Percentiles rank a stretch among this genome's conserved stretches.
These are phyloP conservation scores for Harrya chromipes DNA, from an alignment of 768 basidiomycete species.

Conservation along the genomic window DNA sequence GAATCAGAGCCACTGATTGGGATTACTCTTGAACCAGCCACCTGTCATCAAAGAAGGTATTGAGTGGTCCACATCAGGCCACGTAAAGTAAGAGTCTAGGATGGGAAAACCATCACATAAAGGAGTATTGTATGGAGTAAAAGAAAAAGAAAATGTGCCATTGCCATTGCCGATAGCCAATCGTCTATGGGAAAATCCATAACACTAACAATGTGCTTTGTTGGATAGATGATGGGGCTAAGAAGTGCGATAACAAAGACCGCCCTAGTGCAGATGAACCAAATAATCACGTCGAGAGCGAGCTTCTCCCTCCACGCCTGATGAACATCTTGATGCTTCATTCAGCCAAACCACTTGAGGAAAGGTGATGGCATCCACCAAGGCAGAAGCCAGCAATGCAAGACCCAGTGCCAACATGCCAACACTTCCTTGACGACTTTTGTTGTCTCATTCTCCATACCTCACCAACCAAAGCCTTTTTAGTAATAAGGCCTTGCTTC, in stretches of 20 bases:
- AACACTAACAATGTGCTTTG: constrained; percentile 87
- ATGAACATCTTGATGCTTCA: constrained; percentile 91
- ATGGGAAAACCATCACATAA: no score
- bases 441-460: constrained; percentile 85
- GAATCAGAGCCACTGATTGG: no score
- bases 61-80: no score
- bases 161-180: no score
- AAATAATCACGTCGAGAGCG: constrained; percentile 92
- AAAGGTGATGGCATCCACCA: constrained; percentile 83
- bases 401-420: constrained; percentile 83
- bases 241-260: constrained; percentile 92
- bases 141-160: no score
- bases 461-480: constrained; percentile 82
- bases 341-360: constrained; percentile 72
- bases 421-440: constrained; percentile 83
- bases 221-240: constrained; percentile 88
- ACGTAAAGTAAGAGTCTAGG: no score
- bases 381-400: constrained; percentile 83
- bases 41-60: no score
- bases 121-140: no score
- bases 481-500: constrained; percentile 67
- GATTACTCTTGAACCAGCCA: no score
- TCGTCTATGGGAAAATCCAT: no score
- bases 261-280: constrained; percentile 84
- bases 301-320: constrained; percentile 99